Evolutionary conservation across 2,329 filamentous ascomycete species (phyloP), one percentile per base, ranked within the genome.

Genomic region (Keithomyces neogunnii): DNA sequence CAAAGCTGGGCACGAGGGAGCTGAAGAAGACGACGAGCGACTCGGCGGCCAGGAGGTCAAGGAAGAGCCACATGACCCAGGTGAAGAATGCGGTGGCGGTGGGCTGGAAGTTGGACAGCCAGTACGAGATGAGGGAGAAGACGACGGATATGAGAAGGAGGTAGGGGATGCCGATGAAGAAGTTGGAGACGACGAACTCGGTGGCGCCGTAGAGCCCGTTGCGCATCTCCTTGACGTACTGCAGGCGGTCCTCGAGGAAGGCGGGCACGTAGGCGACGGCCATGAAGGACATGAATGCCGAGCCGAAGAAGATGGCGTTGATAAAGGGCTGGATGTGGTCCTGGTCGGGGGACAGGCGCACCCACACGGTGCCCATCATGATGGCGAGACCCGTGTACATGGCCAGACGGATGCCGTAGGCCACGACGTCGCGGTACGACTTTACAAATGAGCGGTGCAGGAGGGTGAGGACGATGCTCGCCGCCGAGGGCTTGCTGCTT

Each of bases 331-430:
- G 85, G 58, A 95, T 92, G 53, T 86, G 85, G 51, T 76, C 72
- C 63, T 95, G 89, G 0, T 75, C 71, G 0, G 84, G 75, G 3
- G 76, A 70, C 3, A 95, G 74, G 5, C 89, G 81, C 11, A 95
- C 71, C 84, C 88, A 95, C 10, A 95, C 86, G 0, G 89, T 95
- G 4, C 89, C 89, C 85, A 92, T 90, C 80, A 93, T 85, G 59
- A 93, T 80, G 1, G 88, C 88, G 13, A 95, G 74, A 1, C 81
- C 80, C 28, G 61, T 56, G 66, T 95, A 93, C 88, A 95, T 95
- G 40, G 79, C 84, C 42, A 93, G 75, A 3, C 89, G 81, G 58
- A 93, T 89, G 0, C 86, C 87, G 61, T 95, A 95, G 0, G 85
- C 88, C 48, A 95, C 81, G 5, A 95, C 76, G 63, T 95, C 89